Conservation (phyloP, 2,329 filamentous ascomycete genomes). For the Penicillium expansum region DNA sequence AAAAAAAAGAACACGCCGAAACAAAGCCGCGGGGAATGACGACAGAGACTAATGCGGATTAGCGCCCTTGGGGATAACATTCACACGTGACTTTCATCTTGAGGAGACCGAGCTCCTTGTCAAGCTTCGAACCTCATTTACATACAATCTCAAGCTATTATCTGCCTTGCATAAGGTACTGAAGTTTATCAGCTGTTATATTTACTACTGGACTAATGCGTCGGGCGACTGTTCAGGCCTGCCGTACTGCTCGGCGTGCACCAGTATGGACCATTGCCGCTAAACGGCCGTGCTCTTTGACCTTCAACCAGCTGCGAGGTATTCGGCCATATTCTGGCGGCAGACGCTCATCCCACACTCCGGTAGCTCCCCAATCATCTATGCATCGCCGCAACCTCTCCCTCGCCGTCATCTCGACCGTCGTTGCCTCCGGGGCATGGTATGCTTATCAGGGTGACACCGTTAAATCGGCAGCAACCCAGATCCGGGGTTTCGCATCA, state of each 20-base stretch:
- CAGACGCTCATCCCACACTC: slow-evolving; percentile 35
- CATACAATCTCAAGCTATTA: slow-evolving; percentile 2
- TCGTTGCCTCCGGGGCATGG: slow-evolving; percentile 50
- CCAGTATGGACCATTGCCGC: slow-evolving; percentile 44
- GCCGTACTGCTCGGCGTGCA: slow-evolving; percentile 48
- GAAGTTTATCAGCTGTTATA: neutral
- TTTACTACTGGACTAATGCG: slow-evolving; percentile 42
- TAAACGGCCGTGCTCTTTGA: slow-evolving; percentile 36
- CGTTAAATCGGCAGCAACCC: slow-evolving; percentile 25
- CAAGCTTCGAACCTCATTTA: slow-evolving; percentile 12
- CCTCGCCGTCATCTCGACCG: slow-evolving; percentile 47
- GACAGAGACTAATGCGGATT: slow-evolving; percentile 28
- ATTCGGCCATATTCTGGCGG: slow-evolving; percentile 36
- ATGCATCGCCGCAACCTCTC: slow-evolving; percentile 52
- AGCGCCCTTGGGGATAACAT: slow-evolving; percentile 14
- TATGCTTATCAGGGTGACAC: slow-evolving; percentile 47
- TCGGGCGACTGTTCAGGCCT: slow-evolving; percentile 46
- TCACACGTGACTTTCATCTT: slow-evolving; percentile 25
- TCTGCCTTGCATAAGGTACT: slow-evolving; percentile 7
- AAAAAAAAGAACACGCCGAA: slow-evolving; percentile 3
- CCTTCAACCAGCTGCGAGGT: slow-evolving; percentile 40
- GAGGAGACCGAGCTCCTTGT: slow-evolving; percentile 6
- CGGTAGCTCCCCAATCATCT: slow-evolving; percentile 42
- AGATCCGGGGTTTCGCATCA: slow-evolving; percentile 26
- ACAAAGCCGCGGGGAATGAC: slow-evolving; percentile 34